Evolutionary conservation across 106 monocot genomes (phyloP), one percentile per base, ranked within the genome.

Genomic region (Dactylorhiza incarnata): DNA sequence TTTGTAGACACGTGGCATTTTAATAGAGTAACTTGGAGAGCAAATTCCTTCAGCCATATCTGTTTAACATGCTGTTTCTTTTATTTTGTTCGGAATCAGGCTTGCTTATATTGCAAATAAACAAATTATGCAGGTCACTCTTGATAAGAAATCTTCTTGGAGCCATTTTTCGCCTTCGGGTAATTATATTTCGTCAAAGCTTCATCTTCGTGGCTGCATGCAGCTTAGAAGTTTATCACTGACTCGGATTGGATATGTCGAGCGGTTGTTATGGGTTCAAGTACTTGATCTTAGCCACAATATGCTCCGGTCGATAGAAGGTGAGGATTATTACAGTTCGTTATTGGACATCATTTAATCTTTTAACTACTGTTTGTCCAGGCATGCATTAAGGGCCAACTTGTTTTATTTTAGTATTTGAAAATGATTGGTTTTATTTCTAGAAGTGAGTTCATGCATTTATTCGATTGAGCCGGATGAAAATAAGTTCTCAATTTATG

Each of bases 271-370:
- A 58, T 92, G 94, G 94, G 86, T 99, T 70, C 89, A 91, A 47
- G 77, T 83, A 67, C 86, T 99, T 52, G 99, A 99, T 82, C 99
- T 99, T 71, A 90, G 89, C 76, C 83, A 94, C 81, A 99, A 99
- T 75, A 87, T 89, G 65, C 86, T 99, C 68, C 86, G 75, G 19
- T 88, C 91, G 51, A 77, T 99, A 75, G 80, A 56, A 94, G 99
- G 99, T 99, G 12, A 54, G 37, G 17, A 9, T 48, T 51, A 9
- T 49, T 51, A 65, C 65, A 26, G 24, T 59, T 59, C 20, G 58
- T 20, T 58, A 3, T 51, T 73, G n/a, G 0, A 37, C 3, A 3
- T 37, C 3, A 2, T 37, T 37, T 37, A 37, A 37, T 37, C 37
- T 37, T 37, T 37, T 37, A 37, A 37, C 37, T 37, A 37, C 37